Evolutionary conservation across 176 grass and related monocot genomes (phyloP).

Genomic region (Musa itinerans): DNA sequence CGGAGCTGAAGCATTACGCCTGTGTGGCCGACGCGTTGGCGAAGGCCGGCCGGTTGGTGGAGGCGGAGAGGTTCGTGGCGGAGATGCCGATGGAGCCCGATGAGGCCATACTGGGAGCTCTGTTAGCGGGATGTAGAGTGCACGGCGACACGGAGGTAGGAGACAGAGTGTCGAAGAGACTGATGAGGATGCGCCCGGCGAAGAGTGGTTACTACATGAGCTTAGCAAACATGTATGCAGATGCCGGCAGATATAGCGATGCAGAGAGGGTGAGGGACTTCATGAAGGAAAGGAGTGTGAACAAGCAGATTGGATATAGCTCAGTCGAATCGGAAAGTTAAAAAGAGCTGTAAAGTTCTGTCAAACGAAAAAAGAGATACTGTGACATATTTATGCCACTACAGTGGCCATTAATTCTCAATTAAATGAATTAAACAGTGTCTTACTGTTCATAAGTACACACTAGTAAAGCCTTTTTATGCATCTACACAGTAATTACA

Average conservation of each 20-base stretch:
- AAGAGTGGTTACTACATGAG: slow-evolving; percentile 76
- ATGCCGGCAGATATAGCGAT: slow-evolving; percentile 49
- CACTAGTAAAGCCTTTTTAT: too few species aligned
- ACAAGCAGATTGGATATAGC: slow-evolving; percentile 48
- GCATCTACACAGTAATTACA: too few species aligned
- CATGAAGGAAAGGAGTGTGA: slow-evolving; percentile 60
- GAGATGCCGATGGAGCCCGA: slow-evolving; percentile 72
- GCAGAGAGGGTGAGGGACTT: slow-evolving; percentile 59
- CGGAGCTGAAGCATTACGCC: slow-evolving; percentile 68
- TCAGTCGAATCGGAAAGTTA: slow-evolving; percentile 29
- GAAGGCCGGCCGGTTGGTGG: slow-evolving; percentile 38
- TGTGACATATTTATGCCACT: too few species aligned
- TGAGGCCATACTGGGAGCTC: slow-evolving; percentile 41
- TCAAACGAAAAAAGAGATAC: too few species aligned
- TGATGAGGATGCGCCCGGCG: slow-evolving; percentile 44
- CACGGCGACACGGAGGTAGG: slow-evolving; percentile 56
- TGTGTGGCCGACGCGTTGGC: slow-evolving; percentile 54
- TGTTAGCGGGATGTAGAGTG: slow-evolving; percentile 49
- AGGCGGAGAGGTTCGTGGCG: slow-evolving; percentile 51
- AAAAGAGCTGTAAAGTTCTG: too few species aligned
- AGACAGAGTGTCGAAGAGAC: slow-evolving; percentile 41
- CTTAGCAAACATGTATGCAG: slow-evolving; percentile 73
- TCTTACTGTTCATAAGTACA: too few species aligned
- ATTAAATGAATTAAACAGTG: too few species aligned
- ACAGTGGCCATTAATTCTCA: too few species aligned